phyloP scores from a whole-genome alignment of 108 stramenopile species.

The Cyclotella atomus region DNA sequence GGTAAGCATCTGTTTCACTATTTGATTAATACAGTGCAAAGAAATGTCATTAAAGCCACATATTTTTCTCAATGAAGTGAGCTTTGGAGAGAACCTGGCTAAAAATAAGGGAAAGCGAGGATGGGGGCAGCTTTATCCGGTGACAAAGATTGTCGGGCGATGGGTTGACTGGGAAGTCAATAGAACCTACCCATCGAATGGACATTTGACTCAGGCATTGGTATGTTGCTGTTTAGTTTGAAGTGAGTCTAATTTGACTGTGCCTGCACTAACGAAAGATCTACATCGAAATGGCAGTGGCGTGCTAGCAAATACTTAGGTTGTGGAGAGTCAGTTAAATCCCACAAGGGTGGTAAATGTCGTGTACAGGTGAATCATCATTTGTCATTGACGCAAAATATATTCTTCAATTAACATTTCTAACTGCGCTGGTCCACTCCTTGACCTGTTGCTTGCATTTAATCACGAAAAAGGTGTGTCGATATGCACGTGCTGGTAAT shows the following conservation, averaged over 20 bases:
- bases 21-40: too few species aligned
- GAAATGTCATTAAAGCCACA: too few species aligned
- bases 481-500: constrained; percentile 37
- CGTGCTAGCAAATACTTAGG: constrained; percentile 39
- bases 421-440: too few species aligned
- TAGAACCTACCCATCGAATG: constrained; percentile 44
- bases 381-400: not conserved
- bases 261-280: not conserved
- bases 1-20: not conserved
- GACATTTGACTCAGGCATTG: constrained; percentile 44
- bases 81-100: constrained; percentile 47
- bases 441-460: not conserved
- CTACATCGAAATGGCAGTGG: constrained; percentile 5
- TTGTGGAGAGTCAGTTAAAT: constrained; percentile 40
- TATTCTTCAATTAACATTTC: too few species aligned
- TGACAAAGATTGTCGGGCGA: constrained; percentile 34
- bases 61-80: not conserved
- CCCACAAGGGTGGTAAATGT: constrained; percentile 28
- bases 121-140: constrained; percentile 48
- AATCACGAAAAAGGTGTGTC: not conserved
- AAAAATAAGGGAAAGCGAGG: constrained; percentile 41
- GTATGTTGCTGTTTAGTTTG: not conserved
- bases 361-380: constrained; percentile 39
- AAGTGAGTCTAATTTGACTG: not conserved
- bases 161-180: constrained; percentile 51